phyloP scores from a whole-genome alignment of 2,329 filamentous ascomycete genomes.

The Sporothrix sp. region DNA sequence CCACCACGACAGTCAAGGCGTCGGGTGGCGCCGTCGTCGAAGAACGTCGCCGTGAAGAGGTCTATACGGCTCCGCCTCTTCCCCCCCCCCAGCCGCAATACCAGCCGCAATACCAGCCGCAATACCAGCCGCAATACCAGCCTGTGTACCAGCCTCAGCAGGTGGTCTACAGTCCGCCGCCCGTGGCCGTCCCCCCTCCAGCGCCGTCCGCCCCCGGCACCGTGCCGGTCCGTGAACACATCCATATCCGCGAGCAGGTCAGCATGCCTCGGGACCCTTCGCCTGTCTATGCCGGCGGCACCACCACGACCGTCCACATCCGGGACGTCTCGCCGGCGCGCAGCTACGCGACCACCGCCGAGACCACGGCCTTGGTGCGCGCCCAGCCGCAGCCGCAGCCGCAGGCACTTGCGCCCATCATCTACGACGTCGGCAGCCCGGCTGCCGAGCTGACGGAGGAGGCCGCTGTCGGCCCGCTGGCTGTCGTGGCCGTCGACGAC shows the following conservation, averaged over 20 bases:
- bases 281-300: background rate
- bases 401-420: conserved; percentile 25
- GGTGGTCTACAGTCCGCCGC: conserved; percentile 21
- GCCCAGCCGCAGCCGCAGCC: background rate
- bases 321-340: conserved; percentile 40
- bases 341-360: conserved; percentile 22
- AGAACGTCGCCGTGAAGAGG: conserved; percentile 33
- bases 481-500: conserved; percentile 26
- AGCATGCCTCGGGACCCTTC: too few species aligned
- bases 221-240: background rate
- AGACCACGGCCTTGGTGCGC: conserved; percentile 15
- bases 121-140: conserved; percentile 20
- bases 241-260: too few species aligned
- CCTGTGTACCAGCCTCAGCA: conserved; percentile 18
- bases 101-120: conserved; percentile 12
- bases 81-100: conserved; percentile 17
- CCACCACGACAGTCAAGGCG: conserved; percentile 8
- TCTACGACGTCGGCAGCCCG: conserved; percentile 30
- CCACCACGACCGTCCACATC: conserved; percentile 35
- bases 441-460: conserved; percentile 27
- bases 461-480: conserved; percentile 31
- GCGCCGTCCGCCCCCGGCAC: background rate
- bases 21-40: conserved; percentile 34
- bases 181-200: conserved; percentile 16
- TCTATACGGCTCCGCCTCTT: conserved; percentile 27